These are phyloP conservation scores for Chalaropsis ovoidea DNA, from an alignment of 2,329 filamentous ascomycete genomes.

Conservation along the genomic window DNA sequence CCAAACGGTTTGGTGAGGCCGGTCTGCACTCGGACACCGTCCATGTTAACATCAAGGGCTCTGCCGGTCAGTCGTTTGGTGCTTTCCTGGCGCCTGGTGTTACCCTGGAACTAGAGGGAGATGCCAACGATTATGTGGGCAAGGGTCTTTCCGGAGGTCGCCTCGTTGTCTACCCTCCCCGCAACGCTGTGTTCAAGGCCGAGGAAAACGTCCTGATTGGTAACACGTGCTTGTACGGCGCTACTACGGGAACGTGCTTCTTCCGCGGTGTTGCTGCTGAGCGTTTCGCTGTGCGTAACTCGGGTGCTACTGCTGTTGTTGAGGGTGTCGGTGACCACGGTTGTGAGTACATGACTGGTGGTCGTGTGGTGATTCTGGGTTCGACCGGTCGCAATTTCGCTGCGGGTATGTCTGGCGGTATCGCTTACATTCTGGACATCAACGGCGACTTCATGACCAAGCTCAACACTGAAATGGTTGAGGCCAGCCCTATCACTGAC, in stretches of 20 bases:
- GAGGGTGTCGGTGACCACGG: conserved; percentile 94
- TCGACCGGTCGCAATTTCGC: conserved; percentile 93
- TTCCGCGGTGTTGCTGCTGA: conserved; percentile 96
- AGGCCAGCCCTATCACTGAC: conserved; percentile 73
- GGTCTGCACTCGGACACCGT: conserved; percentile 88
- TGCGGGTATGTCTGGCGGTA: conserved; percentile 96
- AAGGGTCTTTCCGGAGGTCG: conserved; percentile 91
- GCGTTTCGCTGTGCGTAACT: conserved; percentile 93
- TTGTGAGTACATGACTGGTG: conserved; percentile 98
- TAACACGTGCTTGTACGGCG: conserved; percentile 91
- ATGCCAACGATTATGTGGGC: conserved; percentile 92
- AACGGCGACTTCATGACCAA: conserved; percentile 82
- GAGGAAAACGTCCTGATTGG: conserved; percentile 92
- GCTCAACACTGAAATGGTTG: conserved; percentile 96
- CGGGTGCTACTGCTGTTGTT: conserved; percentile 88
- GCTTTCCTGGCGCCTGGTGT: conserved; percentile 88
- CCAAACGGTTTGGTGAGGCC: conserved; percentile 79
- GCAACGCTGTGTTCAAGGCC: conserved; percentile 82
- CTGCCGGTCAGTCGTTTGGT: conserved; percentile 92
- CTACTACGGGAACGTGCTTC: conserved; percentile 81
- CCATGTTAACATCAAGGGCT: conserved; percentile 92
- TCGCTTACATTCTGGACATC: conserved; percentile 87
- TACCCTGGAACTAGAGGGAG: conserved; percentile 88
- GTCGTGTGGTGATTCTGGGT: conserved; percentile 76
- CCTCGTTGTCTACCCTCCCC: conserved; percentile 85